A percentile compares a stretch with the other conserved stretches of the same genome.
These are phyloP conservation scores for Datisca glomerata DNA, from an alignment of 306 rosid species.

Conservation along the genomic window DNA sequence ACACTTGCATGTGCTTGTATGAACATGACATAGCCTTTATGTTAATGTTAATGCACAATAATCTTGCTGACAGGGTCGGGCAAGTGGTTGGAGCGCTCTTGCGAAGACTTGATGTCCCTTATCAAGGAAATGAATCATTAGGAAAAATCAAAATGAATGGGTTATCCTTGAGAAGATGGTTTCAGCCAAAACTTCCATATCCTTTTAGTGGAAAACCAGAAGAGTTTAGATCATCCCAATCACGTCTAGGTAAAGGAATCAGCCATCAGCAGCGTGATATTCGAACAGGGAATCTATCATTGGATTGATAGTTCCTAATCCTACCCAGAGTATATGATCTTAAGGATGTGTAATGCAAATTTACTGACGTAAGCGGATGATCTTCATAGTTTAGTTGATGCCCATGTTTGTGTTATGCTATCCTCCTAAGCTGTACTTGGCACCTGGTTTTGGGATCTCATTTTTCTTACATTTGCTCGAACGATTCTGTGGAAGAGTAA, in stretches of 20 bases:
- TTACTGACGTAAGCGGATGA: conserved; percentile 29
- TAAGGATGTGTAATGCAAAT: conserved; percentile 21
- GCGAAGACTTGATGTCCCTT: conserved; percentile 68
- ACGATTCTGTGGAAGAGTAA: too few species aligned
- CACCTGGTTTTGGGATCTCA: too few species aligned
- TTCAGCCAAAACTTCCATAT: conserved; percentile 62
- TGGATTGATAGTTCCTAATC: conserved; percentile 28
- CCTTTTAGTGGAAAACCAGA: conserved; percentile 53
- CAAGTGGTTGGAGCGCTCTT: conserved; percentile 63
- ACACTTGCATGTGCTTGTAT: too few species aligned
- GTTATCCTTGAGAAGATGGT: conserved; percentile 53
- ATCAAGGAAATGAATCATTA: conserved; percentile 59
- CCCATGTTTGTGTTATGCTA: too few species aligned
- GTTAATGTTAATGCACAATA: too few species aligned
- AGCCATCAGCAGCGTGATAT: conserved; percentile 67
- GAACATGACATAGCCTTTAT: too few species aligned
- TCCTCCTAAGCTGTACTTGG: too few species aligned
- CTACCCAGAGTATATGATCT: conserved; percentile 13
- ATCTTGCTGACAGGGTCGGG: conserved; percentile 55
- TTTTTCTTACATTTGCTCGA: too few species aligned
- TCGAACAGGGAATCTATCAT: conserved; percentile 49
- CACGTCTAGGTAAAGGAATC: conserved; percentile 58
- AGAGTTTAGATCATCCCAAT: conserved; percentile 41
- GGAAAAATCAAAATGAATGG: conserved; percentile 78
- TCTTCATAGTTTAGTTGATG: too few species aligned